phyloP scores from a whole-genome alignment of 1,139 yeast species.

The Hyphopichia buzzinii region DNA sequence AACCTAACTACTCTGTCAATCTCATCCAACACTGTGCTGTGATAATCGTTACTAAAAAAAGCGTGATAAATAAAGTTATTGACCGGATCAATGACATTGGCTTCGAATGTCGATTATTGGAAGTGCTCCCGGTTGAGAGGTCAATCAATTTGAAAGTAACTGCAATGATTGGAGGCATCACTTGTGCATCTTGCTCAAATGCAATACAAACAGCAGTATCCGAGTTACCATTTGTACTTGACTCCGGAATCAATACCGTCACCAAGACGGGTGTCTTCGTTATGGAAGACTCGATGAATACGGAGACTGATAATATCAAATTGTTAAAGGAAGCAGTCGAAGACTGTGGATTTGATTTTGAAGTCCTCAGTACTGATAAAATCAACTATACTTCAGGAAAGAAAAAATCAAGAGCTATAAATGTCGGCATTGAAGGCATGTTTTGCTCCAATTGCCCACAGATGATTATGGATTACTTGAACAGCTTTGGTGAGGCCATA shows the following conservation, averaged over 20 bases:
- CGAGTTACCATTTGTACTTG: slow-evolving; percentile 52
- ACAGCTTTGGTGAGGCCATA: slow-evolving; percentile 56
- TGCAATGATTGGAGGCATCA: slow-evolving; percentile 70
- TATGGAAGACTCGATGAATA: slow-evolving; percentile 34
- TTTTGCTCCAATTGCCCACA: slow-evolving; percentile 70
- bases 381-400: slow-evolving; percentile 47
- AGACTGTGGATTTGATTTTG: slow-evolving; percentile 66
- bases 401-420: slow-evolving; percentile 52
- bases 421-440: slow-evolving; percentile 65
- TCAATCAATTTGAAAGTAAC: slow-evolving; percentile 48
- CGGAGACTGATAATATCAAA: slow-evolving; percentile 24
- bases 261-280: slow-evolving; percentile 62
- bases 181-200: slow-evolving; percentile 70
- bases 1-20: slow-evolving; percentile 39
- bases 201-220: slow-evolving; percentile 51
- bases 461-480: slow-evolving; percentile 47
- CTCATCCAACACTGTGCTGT: slow-evolving; percentile 43
- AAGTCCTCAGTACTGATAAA: slow-evolving; percentile 34
- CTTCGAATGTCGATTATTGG: slow-evolving; percentile 55
- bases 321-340: slow-evolving; percentile 51
- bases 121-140: slow-evolving; percentile 56
- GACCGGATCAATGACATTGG: slow-evolving; percentile 53
- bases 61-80: slow-evolving; percentile 48
- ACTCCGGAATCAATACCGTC: slow-evolving; percentile 54
- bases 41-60: slow-evolving; percentile 50